Evolutionary conservation across 352 stramenopile genomes (phyloP), one percentile per base, ranked within the genome.

Genomic region (Phytopythium montanum): DNA sequence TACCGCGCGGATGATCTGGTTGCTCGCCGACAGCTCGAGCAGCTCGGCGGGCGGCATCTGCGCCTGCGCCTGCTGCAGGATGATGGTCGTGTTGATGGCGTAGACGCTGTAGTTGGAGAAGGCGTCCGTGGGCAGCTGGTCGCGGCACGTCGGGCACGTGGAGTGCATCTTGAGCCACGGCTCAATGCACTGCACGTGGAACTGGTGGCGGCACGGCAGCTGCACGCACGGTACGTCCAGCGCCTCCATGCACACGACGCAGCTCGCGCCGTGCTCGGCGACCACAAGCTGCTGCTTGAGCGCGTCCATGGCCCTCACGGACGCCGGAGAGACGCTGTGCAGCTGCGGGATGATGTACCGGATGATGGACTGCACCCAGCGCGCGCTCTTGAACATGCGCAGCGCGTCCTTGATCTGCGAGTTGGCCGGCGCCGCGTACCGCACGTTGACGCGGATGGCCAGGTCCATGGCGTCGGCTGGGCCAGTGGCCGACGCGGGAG

Each of bases 291-390:
- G 72, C 52, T 59, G 61, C 68, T 87, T 89, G 61, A 95, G 66
- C 46, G 66, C 66, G 23, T 89, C 73, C 44, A 95, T 68, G 26
- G 88, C 65, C 38, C 79, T 60, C 56, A 87, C 64, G 8, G 85
- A 69, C 3, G 81, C 84, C 2, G 85, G 85, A 50, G 83, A 93
- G 38, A 95, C 83, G 61, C 70, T 84, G 68, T 95, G 84, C 56
- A 95, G 81, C 65, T 95, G 86, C 44, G 86, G 86, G 65, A 95
- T 90, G 61, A 95, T 95, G 74, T 94, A 93, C 18, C 81, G 86
- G 56, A 95, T 94, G 66, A 95, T 94, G n/a, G 82, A 93, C 62
- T 93, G 84, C 42, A 95, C 86, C 86, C 86, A 95, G 38, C 86
- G 86, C 61, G 84, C 75, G 61, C 84, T 94, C 81, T 95, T 95